A percentile compares a stretch with the other conserved stretches of the same genome.
Evolutionary conservation across 192 early-diverging fungal genomes (phyloP).

Genomic region (Tieghemiomyces parasiticus): DNA sequence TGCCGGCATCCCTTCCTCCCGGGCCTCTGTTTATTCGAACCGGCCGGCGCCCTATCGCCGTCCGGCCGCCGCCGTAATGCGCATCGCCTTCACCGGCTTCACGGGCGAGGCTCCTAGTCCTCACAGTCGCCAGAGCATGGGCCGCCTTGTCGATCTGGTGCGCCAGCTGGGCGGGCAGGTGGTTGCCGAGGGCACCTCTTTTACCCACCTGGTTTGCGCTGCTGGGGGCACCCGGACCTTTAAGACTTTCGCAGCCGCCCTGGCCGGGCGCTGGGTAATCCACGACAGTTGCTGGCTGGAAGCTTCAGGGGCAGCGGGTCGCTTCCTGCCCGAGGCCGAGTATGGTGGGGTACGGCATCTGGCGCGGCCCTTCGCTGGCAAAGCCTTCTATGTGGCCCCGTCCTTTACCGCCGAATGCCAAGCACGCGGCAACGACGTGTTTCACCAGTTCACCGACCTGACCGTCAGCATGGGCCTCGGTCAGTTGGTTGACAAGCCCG

Average conservation of each 20-base stretch:
- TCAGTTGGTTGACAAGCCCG: neutral
- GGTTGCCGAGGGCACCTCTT: neutral
- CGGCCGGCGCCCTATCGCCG: neutral
- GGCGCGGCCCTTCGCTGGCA: neutral
- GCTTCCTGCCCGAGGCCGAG: neutral
- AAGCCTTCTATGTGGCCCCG: neutral
- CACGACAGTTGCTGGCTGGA: neutral
- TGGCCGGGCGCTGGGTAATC: neutral
- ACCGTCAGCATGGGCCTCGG: neutral
- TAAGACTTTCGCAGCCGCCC: slow-evolving; percentile 3
- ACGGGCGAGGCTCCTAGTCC: neutral
- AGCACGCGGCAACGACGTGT: neutral
- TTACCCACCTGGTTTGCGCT: neutral
- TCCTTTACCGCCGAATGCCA: neutral
- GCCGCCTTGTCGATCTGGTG: neutral
- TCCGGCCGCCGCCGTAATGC: neutral
- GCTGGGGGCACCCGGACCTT: neutral
- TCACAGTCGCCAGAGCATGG: neutral
- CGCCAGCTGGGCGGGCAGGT: neutral
- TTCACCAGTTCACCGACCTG: neutral
- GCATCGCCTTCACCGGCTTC: neutral
- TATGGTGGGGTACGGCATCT: neutral
- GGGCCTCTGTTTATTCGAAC: neutral
- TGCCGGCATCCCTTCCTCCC: neutral
- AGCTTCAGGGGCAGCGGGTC: neutral